Conservation (phyloP, 2,329 filamentous ascomycete species). For the Uncinocarpus reesii region DNA sequence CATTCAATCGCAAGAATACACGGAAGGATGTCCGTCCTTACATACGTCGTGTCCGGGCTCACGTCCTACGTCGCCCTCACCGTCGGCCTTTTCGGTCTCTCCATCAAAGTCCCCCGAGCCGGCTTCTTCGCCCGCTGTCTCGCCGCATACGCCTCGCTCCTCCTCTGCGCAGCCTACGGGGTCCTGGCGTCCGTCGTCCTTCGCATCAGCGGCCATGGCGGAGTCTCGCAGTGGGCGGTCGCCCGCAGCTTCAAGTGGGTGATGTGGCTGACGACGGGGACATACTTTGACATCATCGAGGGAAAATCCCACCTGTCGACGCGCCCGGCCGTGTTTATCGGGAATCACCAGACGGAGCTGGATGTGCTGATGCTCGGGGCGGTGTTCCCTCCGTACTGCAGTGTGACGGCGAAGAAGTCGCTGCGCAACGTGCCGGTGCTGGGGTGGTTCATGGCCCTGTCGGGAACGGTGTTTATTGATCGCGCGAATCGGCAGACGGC, state of each 20-base stretch:
- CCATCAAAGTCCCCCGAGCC: slow-evolving; percentile 34
- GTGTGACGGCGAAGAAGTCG: slow-evolving; percentile 81
- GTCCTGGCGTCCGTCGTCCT: slow-evolving; percentile 63
- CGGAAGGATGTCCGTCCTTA: slow-evolving; percentile 51
- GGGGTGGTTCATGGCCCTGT: slow-evolving; percentile 87
- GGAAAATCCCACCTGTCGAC: slow-evolving; percentile 55
- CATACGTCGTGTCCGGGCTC: slow-evolving; percentile 48
- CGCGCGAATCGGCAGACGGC: slow-evolving; percentile 74
- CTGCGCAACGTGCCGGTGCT: slow-evolving; percentile 71
- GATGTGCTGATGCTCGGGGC: slow-evolving; percentile 84
- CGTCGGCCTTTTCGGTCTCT: slow-evolving; percentile 37
- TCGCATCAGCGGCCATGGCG: slow-evolving; percentile 58
- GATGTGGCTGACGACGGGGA: slow-evolving; percentile 65
- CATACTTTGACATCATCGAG: slow-evolving; percentile 61
- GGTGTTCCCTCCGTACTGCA: slow-evolving; percentile 85
- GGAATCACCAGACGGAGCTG: slow-evolving; percentile 93
- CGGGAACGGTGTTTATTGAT: slow-evolving; percentile 90
- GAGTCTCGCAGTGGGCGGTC: slow-evolving; percentile 75
- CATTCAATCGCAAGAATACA: too few species aligned
- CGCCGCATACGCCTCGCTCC: slow-evolving; percentile 37
- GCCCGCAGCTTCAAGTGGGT: slow-evolving; percentile 68
- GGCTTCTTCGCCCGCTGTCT: slow-evolving; percentile 40
- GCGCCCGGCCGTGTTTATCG: slow-evolving; percentile 80
- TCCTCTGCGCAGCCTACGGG: slow-evolving; percentile 56
- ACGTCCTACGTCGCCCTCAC: slow-evolving; percentile 55